A percentile compares a stretch with the other conserved stretches of the same genome.
Evolutionary conservation across 768 basidiomycete genomes (phyloP).

Genomic region (Kwoniella europaea): DNA sequence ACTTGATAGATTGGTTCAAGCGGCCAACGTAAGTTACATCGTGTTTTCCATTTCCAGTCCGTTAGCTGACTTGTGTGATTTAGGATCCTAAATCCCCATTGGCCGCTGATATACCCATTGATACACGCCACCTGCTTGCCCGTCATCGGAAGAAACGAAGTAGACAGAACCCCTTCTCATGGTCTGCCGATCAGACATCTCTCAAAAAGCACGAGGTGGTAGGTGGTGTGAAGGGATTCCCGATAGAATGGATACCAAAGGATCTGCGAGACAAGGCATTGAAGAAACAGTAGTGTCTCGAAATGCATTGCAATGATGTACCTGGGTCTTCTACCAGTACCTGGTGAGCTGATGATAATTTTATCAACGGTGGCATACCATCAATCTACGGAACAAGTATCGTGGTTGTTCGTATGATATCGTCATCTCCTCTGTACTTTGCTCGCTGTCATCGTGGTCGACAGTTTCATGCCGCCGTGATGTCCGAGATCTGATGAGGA

Average conservation of each 20-base stretch:
- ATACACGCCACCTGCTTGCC: constrained; percentile 76
- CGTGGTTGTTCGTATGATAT: neutral
- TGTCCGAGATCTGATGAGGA: neutral
- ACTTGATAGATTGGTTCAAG: constrained; percentile 74
- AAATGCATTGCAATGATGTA: constrained; percentile 7
- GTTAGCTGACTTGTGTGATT: no score
- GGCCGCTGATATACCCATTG: constrained; percentile 69
- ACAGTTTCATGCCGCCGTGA: neutral
- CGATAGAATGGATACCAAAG: constrained; percentile 69
- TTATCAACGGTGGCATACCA: neutral
- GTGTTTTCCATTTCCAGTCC: neutral
- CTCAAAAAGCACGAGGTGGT: constrained; percentile 59
- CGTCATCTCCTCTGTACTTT: neutral
- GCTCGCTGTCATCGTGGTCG: neutral
- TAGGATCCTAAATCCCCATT: constrained; percentile 46
- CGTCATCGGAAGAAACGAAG: constrained; percentile 72
- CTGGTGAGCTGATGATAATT: neutral
- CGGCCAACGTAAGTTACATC: constrained; percentile 75
- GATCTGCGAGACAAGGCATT: constrained; percentile 12
- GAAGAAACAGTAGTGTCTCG: constrained; percentile 13
- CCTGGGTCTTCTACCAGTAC: neutral
- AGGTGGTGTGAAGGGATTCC: constrained; percentile 78
- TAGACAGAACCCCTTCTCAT: constrained; percentile 25
- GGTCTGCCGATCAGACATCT: constrained; percentile 60
- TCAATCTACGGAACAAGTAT: no score